Evolutionary conservation across 192 early-diverging fungal species (phyloP).

Genomic region (Rhizophagus clarus): DNA sequence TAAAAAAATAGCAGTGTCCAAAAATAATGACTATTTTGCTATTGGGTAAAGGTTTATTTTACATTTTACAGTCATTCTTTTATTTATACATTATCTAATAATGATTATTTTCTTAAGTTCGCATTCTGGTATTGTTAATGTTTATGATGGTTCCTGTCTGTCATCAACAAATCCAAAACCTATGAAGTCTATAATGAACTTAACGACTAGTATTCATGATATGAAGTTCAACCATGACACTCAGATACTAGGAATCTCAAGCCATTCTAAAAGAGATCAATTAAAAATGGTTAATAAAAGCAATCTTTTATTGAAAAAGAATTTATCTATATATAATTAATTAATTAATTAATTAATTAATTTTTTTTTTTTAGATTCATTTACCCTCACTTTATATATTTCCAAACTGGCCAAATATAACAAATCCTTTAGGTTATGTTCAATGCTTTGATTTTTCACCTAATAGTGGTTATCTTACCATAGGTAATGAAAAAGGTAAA

Average conservation of each 20-base stretch:
- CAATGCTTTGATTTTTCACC: constrained; percentile 84
- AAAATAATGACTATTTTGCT: constrained; percentile 76
- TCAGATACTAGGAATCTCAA: constrained; percentile 80
- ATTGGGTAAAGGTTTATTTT: constrained; percentile 65
- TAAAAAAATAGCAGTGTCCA: constrained; percentile 68
- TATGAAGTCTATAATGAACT: constrained; percentile 76
- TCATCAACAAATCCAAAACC: constrained; percentile 59
- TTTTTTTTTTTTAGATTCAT: constrained; percentile 56
- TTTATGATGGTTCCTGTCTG: constrained; percentile 71
- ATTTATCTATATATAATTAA: background rate
- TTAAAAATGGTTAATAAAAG: constrained; percentile 57
- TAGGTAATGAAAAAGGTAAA: constrained; percentile 90
- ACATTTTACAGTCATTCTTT: background rate
- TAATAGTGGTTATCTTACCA: constrained; percentile 85
- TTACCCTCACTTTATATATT: constrained; percentile 80
- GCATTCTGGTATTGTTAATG: constrained; percentile 84
- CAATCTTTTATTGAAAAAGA: background rate
- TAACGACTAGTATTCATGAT: constrained; percentile 79
- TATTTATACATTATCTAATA: background rate
- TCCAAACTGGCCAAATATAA: constrained; percentile 90
- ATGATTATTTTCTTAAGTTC: constrained; percentile 57
- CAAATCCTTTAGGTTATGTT: constrained; percentile 84
- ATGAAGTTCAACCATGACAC: constrained; percentile 86
- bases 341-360: background rate
- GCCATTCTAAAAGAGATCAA: constrained; percentile 72